Conservation (phyloP, 768 basidiomycete species). For the Candolleomyces aberdarensis region DNA sequence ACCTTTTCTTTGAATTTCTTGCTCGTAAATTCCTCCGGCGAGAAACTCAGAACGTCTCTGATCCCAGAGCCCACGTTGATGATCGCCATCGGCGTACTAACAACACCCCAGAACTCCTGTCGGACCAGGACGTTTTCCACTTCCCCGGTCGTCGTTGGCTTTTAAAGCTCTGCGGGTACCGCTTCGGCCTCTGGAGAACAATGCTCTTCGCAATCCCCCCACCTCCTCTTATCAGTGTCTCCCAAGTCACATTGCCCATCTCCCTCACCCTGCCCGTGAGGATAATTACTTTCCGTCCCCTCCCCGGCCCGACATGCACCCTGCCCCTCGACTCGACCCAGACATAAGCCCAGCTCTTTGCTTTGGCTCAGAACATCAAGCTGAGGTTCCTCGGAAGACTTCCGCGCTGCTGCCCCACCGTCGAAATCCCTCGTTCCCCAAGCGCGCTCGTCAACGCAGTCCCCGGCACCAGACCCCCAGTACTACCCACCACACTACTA, state of each 20-base stretch:
- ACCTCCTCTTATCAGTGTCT: slow-evolving; percentile 39
- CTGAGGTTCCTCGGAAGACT: slow-evolving; percentile 60
- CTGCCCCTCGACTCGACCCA: slow-evolving; percentile 93
- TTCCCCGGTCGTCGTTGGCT: too few species aligned
- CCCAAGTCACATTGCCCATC: slow-evolving; percentile 66
- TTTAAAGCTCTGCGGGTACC: too few species aligned
- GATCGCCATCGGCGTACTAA: slow-evolving; percentile 26
- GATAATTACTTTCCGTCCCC: slow-evolving; percentile 91
- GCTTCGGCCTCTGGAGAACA: slow-evolving; percentile 4
- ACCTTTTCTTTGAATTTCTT: slow-evolving; percentile 39
- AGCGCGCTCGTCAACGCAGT: neutral
- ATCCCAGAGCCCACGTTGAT: slow-evolving; percentile 49
- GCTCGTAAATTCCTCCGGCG: slow-evolving; percentile 51
- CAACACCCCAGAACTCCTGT: slow-evolving; percentile 54
- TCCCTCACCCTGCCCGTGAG: slow-evolving; percentile 75
- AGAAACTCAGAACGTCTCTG: slow-evolving; percentile 66
- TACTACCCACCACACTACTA: too few species aligned
- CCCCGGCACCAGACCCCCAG: slow-evolving; percentile 10
- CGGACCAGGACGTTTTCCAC: slow-evolving; percentile 12
- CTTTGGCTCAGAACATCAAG: slow-evolving; percentile 79
- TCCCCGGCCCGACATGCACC: slow-evolving; percentile 88
- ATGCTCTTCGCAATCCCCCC: slow-evolving; percentile 41
- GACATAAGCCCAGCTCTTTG: slow-evolving; percentile 62
- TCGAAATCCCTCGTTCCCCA: neutral
- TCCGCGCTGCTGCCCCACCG: neutral